Evolutionary conservation across 208 protist species (phyloP).

Genomic region (Crithidia mellificae): DNA sequence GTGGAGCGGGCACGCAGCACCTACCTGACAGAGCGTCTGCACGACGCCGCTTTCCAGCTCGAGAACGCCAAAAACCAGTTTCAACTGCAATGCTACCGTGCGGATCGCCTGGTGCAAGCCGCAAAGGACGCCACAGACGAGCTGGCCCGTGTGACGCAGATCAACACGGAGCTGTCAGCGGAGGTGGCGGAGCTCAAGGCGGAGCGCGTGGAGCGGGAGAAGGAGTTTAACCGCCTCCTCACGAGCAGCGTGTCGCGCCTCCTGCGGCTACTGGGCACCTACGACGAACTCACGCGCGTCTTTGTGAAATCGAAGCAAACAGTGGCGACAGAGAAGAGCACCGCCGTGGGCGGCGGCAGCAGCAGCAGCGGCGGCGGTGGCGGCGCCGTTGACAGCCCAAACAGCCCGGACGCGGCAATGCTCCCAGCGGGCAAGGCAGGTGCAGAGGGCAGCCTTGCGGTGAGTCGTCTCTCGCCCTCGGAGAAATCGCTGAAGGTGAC

Average conservation of each 20-base stretch:
- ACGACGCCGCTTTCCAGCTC: slow-evolving; percentile 79
- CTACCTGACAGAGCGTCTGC: slow-evolving; percentile 83
- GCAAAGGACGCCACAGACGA: slow-evolving; percentile 53
- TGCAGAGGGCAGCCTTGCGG: background rate
- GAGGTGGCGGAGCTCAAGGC: slow-evolving; percentile 50
- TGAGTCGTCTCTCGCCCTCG: background rate
- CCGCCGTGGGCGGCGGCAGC: slow-evolving; percentile 12
- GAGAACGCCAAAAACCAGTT: slow-evolving; percentile 91
- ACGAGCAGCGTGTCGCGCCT: slow-evolving; percentile 26
- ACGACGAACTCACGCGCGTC: slow-evolving; percentile 26
- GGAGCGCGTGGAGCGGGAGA: slow-evolving; percentile 42
- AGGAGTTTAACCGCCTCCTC: slow-evolving; percentile 57
- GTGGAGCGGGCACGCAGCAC: slow-evolving; percentile 68
- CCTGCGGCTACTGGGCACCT: slow-evolving; percentile 41
- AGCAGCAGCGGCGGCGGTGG: too few relatives aligned
- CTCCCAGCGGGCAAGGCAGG: too few relatives aligned
- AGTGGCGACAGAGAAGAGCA: background rate
- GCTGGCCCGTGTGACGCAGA: slow-evolving; percentile 28
- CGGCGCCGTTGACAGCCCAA: too few relatives aligned
- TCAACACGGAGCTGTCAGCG: slow-evolving; percentile 44
- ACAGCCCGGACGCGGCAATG: background rate
- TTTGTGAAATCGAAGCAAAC: slow-evolving; percentile 24
- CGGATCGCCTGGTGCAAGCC: slow-evolving; percentile 67
- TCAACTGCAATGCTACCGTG: slow-evolving; percentile 86
- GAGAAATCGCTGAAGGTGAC: background rate